Percentiles rank a stretch among this genome's conserved stretches.
Evolutionary conservation across 305 asterid genomes (phyloP).

Genomic region (Solanum hybrid): DNA sequence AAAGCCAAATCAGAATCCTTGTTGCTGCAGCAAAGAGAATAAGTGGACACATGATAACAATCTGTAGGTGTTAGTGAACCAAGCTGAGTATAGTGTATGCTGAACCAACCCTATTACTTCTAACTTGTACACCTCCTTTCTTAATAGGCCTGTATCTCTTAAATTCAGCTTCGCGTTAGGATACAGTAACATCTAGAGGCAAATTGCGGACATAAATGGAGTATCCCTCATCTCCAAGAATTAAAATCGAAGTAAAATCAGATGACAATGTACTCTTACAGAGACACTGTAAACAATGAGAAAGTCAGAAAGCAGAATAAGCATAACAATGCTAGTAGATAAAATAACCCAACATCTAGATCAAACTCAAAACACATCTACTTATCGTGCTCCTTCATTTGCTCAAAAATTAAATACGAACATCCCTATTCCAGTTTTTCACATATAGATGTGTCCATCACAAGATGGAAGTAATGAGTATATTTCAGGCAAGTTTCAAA

Average conservation of each 20-base stretch:
- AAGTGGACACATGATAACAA: slow-evolving; percentile 1
- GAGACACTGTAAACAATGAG: background rate
- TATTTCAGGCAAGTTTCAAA: background rate
- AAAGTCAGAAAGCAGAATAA: background rate
- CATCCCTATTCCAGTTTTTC: background rate
- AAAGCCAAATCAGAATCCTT: slow-evolving; percentile 77
- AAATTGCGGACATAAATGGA: slow-evolving; percentile 70
- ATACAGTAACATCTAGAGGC: slow-evolving; percentile 49
- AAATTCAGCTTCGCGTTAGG: slow-evolving; percentile 70
- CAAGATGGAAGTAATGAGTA: background rate
- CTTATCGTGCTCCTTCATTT: background rate
- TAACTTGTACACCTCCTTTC: slow-evolving; percentile 75
- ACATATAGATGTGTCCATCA: background rate
- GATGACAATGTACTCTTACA: slow-evolving; percentile 1
- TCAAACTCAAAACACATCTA: background rate
- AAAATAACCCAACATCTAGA: background rate
- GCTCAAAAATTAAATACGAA: background rate
- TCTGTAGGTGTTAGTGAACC: slow-evolving; percentile 1
- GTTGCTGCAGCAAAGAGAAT: slow-evolving; percentile 37
- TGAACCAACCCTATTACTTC: slow-evolving; percentile 57
- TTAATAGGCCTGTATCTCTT: slow-evolving; percentile 62
- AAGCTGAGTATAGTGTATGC: background rate
- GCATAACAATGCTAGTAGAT: background rate
- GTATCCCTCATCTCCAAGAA: slow-evolving; percentile 56
- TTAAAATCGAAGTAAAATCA: background rate